Conservation (phyloP, 2,329 filamentous ascomycete genomes). For the Fusarium udum region DNA sequence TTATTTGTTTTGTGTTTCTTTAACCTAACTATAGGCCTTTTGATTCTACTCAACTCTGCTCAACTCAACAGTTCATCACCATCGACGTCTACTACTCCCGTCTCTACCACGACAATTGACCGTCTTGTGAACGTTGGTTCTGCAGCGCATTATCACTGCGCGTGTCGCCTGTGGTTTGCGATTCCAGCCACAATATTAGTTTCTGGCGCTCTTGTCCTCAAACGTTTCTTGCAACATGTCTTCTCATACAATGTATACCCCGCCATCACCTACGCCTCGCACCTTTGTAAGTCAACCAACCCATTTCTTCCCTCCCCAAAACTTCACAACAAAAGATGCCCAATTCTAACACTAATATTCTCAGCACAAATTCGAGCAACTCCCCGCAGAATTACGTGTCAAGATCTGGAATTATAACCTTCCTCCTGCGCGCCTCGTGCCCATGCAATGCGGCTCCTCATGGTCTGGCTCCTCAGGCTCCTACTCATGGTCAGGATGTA, state of each 20-base stretch:
- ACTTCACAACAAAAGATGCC: background rate
- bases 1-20: background rate
- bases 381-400: conserved; percentile 58
- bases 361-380: conserved; percentile 54
- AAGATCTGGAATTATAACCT: conserved; percentile 59
- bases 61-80: background rate
- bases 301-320: background rate
- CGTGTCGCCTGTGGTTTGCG: background rate
- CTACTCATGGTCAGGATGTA: conserved; percentile 48
- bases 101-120: background rate
- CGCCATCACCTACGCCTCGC: background rate
- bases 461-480: conserved; percentile 39
- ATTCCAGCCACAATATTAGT: background rate
- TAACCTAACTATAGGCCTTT: background rate
- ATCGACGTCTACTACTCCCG: background rate
- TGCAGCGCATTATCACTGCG: background rate
- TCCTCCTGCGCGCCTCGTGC: conserved; percentile 55
- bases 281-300: conserved; percentile 30
- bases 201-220: background rate
- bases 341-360: conserved; percentile 6
- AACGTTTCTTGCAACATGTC: conserved; percentile 10
- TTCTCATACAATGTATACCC: conserved; percentile 1
- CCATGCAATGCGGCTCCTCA: conserved; percentile 52
- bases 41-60: background rate
- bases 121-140: background rate